Base-by-base conservation (phyloP, 768 basidiomycete genomes). In the Tubosaeta sp. region DNA sequence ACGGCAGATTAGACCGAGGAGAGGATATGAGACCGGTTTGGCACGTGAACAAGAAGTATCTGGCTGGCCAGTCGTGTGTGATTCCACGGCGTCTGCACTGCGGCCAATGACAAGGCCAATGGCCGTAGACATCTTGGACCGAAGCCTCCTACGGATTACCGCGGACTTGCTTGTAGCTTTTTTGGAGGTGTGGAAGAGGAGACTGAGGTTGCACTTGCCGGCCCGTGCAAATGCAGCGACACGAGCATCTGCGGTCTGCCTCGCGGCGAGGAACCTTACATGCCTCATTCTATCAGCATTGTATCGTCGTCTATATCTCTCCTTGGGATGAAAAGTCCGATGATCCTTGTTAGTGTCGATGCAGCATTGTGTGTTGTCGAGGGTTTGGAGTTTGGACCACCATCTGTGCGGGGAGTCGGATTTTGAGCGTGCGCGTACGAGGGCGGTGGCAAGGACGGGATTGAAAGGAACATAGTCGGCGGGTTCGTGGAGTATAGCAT, bases 111-210 rank as follows among this genome's bases (percentile, higher is more conserved):
- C 60, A 9, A 66, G 60, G 13, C 2, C 13, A 13, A 66, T 53
- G 1, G 61, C 65, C 0, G 60, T 45, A 1, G 42, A 53, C 43
- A 65, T 52, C 46, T 67, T 65, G 43, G 63, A 52, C 5, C 60
- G 58, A 3, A 65, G 55, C 12, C 56, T 42, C 17, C 54, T 43
- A 4, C 65, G 65, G 13, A 66, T 10, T 8, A 65, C 63, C 5
- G 31, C 54, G 6, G 50, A 58, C 31, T 65, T 67, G 56, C 57
- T 65, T 2, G 63, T 66, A 2, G 48, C 38, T 47, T 65, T 67
- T 45, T 67, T 67, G 6, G 60, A 48, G 1, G 48, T 57, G 45
- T 58, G 56, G 32, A 60, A 66, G 17, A 63, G 53, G 0, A 66
- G 48, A 22, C 53, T 22, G 42, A 66, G 10, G 34, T 50, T 61